These are phyloP conservation scores for Cyclocybe cylindracea DNA, from an alignment of 768 basidiomycete genomes.

Conservation along the genomic window DNA sequence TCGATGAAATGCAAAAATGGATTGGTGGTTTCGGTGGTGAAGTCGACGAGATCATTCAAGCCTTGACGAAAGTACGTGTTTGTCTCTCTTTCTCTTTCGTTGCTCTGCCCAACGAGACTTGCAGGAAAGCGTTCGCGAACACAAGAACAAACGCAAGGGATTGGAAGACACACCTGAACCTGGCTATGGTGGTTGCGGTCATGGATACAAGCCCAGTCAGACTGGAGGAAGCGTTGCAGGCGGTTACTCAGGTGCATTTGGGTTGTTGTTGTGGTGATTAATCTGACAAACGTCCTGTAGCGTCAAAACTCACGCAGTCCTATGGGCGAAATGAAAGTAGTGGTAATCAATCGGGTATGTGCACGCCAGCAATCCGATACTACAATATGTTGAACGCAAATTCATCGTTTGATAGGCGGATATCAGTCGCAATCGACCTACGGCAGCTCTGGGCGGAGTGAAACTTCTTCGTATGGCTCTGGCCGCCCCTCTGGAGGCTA, in stretches of 20 bases:
- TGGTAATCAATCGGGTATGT: no score
- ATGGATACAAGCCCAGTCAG: constrained; percentile 18
- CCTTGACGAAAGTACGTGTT: constrained; percentile 51
- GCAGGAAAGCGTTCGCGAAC: constrained; percentile 54
- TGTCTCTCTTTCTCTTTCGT: neutral
- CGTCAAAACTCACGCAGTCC: neutral
- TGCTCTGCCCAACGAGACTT: neutral
- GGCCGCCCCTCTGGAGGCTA: constrained; percentile 1
- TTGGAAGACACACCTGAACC: constrained; percentile 45
- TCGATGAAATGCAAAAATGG: constrained; percentile 56
- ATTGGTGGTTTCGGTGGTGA: constrained; percentile 49
- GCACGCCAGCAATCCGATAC: no score
- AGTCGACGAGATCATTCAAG: constrained; percentile 41
- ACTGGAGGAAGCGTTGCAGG: neutral
- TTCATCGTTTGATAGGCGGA: no score
- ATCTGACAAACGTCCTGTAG: neutral
- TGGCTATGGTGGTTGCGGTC: constrained; percentile 37
- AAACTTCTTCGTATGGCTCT: constrained; percentile 1
- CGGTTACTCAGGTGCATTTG: neutral
- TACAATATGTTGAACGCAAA: no score
- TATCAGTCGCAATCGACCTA: no score
- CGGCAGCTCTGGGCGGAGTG: no score
- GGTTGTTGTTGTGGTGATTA: neutral
- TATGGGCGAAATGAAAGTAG: no score
- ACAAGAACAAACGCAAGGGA: constrained; percentile 58